Evolutionary conservation across 208 protist genomes (phyloP).

Genomic region (Acanthamoeba healyi): DNA sequence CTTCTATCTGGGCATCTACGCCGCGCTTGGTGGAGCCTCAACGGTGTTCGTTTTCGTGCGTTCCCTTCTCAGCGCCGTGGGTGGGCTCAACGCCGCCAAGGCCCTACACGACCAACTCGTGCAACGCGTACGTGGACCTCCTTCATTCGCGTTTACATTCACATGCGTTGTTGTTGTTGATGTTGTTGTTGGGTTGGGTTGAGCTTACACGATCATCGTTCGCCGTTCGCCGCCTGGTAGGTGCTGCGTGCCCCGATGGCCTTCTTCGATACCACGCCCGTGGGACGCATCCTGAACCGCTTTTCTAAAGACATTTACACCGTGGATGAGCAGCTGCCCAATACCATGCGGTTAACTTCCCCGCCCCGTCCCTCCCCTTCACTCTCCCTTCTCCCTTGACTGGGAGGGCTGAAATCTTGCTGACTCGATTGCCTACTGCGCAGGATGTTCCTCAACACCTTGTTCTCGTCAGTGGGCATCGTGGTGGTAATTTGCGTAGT

Average conservation of each 20-base stretch:
- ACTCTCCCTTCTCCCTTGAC: no score
- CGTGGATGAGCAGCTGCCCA: conserved; percentile 58
- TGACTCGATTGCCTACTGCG: conserved; percentile 86
- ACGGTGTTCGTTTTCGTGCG: conserved; percentile 44
- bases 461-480: conserved; percentile 67
- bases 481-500: conserved; percentile 83
- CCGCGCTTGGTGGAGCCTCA: not conserved
- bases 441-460: conserved; percentile 57
- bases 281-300: conserved; percentile 90
- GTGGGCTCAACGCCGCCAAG: conserved; percentile 33
- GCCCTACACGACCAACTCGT: conserved; percentile 49
- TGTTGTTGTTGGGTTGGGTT: no score
- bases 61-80: conserved; percentile 7
- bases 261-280: conserved; percentile 91
- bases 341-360: conserved; percentile 5
- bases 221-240: no score
- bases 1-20: conserved; percentile 77
- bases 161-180: conserved; percentile 80
- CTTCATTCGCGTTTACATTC: not conserved
- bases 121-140: not conserved
- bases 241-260: conserved; percentile 88
- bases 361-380: not conserved
- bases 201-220: no score
- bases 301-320: conserved; percentile 86
- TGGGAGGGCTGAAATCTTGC: not conserved